Evolutionary conservation across 2,329 filamentous ascomycete genomes (phyloP).

Genomic region (Sclerotinia spermophila): DNA sequence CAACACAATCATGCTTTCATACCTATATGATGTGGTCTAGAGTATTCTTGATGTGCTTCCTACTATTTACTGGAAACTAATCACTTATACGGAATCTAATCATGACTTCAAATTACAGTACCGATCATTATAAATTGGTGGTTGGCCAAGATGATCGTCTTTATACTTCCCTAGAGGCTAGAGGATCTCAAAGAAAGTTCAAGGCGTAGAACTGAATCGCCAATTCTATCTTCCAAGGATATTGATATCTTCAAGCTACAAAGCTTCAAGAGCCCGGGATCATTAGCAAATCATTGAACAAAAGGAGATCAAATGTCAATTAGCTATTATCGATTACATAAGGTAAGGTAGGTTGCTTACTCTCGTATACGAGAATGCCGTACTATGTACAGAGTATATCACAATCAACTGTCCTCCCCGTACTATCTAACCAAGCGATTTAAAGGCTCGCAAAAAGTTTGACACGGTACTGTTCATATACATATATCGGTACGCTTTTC

Average conservation of each 20-base stretch:
- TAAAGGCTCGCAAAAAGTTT: not conserved
- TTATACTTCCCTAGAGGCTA: not conserved
- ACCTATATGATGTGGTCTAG: not conserved
- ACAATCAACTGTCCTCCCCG: not conserved
- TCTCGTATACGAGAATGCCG: not conserved
- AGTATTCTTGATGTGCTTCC: not conserved
- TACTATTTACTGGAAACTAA: not conserved
- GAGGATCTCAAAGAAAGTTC: slow-evolving; percentile 1
- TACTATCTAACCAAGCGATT: not conserved
- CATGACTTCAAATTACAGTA: slow-evolving; percentile 1
- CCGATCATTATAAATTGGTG: not conserved
- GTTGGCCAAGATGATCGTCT: not conserved
- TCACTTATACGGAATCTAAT: not conserved
- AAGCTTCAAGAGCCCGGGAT: not conserved
- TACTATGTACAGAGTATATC: no score
- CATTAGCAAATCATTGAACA: not conserved
- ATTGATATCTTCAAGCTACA: no score
- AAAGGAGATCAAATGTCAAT: not conserved
- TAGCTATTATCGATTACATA: not conserved
- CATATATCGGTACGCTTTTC: not conserved
- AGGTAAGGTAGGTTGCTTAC: no score
- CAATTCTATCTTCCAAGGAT: not conserved
- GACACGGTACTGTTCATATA: not conserved
- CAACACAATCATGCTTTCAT: not conserved
- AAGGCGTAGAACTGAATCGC: slow-evolving; percentile 1